Base-by-base conservation (phyloP, 345 rosid genomes). In the Pistacia integerrima region DNA sequence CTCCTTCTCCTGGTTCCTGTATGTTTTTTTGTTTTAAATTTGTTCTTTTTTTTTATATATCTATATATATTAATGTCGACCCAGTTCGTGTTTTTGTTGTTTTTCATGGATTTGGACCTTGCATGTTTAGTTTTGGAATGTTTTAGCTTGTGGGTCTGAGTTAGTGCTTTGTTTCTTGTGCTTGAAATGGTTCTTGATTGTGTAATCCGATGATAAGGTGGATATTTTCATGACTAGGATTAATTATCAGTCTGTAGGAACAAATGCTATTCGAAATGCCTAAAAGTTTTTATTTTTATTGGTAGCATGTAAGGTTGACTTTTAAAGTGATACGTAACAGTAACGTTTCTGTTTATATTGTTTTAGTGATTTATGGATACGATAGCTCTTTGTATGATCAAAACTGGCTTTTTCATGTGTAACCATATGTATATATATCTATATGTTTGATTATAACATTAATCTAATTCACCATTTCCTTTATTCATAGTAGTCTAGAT, bases 1-100 rank as follows among this genome's bases (percentile, higher is more conserved):
- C 97, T 70, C 88, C 93, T 71, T 74, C 84, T 11, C 5, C 87
- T 72, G 58, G 76, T 1, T 60, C 88, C 36, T 61, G 87, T 83
- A 75, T 63, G 59, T 28, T 8, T 64, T 58, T 77, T n/a, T 68
- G 49, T 57, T 38, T 61, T 51, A 14, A 51, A 51, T 51, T 69
- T 33, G n/a, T 61, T 35, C 2, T 22, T 6, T 4, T 9, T 30
- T 33, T 61, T 66, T 70, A 0, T 22, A 22, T 22, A 22, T 25
- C 0, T 25, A 25, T 25, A 25, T 25, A 0, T 57, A 38, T 75
- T 62, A 41, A 8, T 14, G 10, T 16, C 66, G 3, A n/a, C 30
- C 65, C 62, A 66, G 30, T 33, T 74, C 13, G 62, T 64, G 67
- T 67, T 78, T 48, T 38, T 62, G 46, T 78, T 33, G 33, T 36